These are phyloP conservation scores for Zygotorulaspora florentina DNA, from an alignment of 805 yeast species.

Conservation along the genomic window DNA sequence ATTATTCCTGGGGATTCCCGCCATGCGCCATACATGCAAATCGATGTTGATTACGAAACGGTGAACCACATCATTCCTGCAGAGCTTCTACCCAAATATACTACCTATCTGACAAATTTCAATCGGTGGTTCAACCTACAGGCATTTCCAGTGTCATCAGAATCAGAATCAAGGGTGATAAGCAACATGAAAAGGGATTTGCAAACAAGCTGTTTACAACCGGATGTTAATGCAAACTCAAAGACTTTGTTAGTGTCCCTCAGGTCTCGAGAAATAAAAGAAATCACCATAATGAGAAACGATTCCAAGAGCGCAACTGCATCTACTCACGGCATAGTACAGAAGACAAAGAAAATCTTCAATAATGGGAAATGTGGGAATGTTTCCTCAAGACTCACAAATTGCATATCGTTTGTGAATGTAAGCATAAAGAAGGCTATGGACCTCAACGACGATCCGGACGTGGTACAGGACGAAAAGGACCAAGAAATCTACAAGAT, in stretches of 20 bases:
- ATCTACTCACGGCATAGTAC: constrained; percentile 19
- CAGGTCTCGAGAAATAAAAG: constrained; percentile 38
- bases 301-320: constrained; percentile 10
- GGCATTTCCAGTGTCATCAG: constrained; percentile 49
- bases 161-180: constrained; percentile 46
- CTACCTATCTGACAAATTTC: constrained; percentile 28
- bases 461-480: constrained; percentile 8
- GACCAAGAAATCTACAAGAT: constrained; percentile 14
- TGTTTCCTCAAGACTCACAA: constrained; percentile 17
- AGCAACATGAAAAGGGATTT: constrained; percentile 53
- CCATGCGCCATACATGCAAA: constrained; percentile 29
- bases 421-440: constrained; percentile 23
- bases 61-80: constrained; percentile 12
- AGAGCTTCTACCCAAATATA: constrained; percentile 29
- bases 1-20: constrained; percentile 18
- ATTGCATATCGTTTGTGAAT: constrained; percentile 23
- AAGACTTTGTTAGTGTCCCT: constrained; percentile 35
- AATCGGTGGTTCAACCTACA: constrained; percentile 41
- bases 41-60: constrained; percentile 17
- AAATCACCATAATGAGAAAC: constrained; percentile 27
- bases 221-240: constrained; percentile 8
- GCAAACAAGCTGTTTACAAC: constrained; percentile 14
- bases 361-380: constrained; percentile 27
- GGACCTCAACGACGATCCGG: constrained; percentile 20
- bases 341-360: constrained; percentile 29